Percentiles rank a stretch among this genome's conserved stretches.
These are phyloP conservation scores for Pseudomonodictys pantanalensis DNA, from an alignment of 495 filamentous ascomycete species.

Conservation along the genomic window DNA sequence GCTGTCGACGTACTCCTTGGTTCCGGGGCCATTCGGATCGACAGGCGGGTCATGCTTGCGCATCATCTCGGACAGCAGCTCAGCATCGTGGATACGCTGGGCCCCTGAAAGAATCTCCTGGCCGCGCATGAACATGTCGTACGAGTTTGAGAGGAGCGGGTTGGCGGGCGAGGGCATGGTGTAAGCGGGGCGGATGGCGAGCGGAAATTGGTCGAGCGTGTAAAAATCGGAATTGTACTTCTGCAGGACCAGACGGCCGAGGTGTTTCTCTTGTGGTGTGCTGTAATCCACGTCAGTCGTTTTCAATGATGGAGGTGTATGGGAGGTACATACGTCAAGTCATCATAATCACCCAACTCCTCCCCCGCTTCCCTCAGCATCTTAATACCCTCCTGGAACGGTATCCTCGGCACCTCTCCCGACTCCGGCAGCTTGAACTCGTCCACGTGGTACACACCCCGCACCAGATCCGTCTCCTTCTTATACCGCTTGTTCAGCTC, in stretches of 20 bases:
- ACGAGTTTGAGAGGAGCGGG: conserved; percentile 71
- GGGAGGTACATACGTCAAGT: conserved; percentile 60
- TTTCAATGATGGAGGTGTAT: neutral
- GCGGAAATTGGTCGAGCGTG: conserved; percentile 87
- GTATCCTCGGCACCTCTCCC: conserved; percentile 76
- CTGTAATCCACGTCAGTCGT: conserved; percentile 36
- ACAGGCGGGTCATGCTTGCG: conserved; percentile 61
- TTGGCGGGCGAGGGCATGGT: conserved; percentile 68
- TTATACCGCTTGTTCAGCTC: conserved; percentile 41
- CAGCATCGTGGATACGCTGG: conserved; percentile 77
- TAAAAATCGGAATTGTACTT: conserved; percentile 92
- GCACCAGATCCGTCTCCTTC: conserved; percentile 45
- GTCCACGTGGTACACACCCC: conserved; percentile 44
- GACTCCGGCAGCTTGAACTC: conserved; percentile 52
- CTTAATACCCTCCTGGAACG: conserved; percentile 79
- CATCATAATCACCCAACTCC: conserved; percentile 66
- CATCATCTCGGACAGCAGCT: conserved; percentile 67
- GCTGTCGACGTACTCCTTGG: conserved; percentile 79
- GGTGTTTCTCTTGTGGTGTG: conserved; percentile 83
- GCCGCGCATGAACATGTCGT: conserved; percentile 92
- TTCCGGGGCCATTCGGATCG: conserved; percentile 67
- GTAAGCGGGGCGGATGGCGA: conserved; percentile 82
- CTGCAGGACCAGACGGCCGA: conserved; percentile 77
- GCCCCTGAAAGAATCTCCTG: conserved; percentile 87
- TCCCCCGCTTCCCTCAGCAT: conserved; percentile 78